Conservation (phyloP, 2,329 filamentous ascomycete species). For the Colletotrichum costaricense region DNA sequence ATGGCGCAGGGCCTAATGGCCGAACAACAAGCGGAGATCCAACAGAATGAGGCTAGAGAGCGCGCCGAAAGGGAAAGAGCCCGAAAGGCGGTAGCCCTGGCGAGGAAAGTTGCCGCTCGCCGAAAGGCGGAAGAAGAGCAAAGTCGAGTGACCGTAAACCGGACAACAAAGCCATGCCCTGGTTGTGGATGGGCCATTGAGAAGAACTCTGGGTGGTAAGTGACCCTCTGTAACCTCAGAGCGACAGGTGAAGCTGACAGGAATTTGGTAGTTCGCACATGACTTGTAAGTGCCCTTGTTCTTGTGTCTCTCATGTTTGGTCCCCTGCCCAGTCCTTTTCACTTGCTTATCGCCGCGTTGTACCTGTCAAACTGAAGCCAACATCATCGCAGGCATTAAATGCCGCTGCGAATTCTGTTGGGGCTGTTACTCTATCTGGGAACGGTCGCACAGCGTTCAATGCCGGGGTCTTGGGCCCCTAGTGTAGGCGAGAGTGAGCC, state of each 20-base stretch:
- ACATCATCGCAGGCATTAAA: constrained; percentile 44
- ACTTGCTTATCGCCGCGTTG: neutral
- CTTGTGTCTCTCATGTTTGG: neutral
- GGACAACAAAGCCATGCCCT: constrained; percentile 51
- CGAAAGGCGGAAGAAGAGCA: constrained; percentile 48
- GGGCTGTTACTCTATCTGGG: constrained; percentile 42
- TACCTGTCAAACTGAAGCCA: constrained; percentile 3
- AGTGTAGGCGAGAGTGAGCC: neutral
- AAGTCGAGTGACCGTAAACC: constrained; percentile 42
- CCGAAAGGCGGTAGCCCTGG: constrained; percentile 41
- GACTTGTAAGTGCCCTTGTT: constrained; percentile 49
- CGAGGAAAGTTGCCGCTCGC: constrained; percentile 33
- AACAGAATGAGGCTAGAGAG: constrained; percentile 39
- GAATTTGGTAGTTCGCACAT: constrained; percentile 49
- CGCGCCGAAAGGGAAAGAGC: constrained; percentile 40
- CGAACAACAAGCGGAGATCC: constrained; percentile 43
- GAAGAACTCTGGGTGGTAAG: constrained; percentile 56
- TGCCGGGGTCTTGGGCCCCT: constrained; percentile 23
- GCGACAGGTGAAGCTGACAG: constrained; percentile 37
- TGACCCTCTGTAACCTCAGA: neutral
- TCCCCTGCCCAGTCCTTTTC: neutral
- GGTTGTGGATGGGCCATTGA: constrained; percentile 51
- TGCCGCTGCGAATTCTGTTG: constrained; percentile 51
- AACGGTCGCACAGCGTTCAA: constrained; percentile 31
- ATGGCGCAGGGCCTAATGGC: constrained; percentile 47